Evolutionary conservation across 148 eudicot species (phyloP).

Genomic region (Vaccinium vitisidaea): DNA sequence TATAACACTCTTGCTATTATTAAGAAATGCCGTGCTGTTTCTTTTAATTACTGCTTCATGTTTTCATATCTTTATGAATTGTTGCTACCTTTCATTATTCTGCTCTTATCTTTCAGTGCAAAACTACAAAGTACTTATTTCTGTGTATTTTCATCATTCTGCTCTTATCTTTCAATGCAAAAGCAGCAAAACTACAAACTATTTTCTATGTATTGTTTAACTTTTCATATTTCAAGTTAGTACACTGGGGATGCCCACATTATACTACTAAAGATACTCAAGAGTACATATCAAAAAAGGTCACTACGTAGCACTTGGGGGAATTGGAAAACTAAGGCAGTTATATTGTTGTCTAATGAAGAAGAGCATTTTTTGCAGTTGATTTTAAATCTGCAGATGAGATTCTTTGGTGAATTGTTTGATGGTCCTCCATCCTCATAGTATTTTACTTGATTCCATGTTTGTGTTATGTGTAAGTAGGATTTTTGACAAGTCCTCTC

Average conservation of each 20-base stretch:
- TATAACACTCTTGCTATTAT: slow-evolving; percentile 15
- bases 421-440: background rate
- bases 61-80: background rate
- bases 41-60: background rate
- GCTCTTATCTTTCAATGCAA: no score
- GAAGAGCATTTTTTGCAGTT: background rate
- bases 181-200: background rate
- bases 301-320: background rate
- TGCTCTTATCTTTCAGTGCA: background rate
- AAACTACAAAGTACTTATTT: background rate
- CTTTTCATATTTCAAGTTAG: background rate
- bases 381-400: background rate
- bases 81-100: background rate
- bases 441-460: background rate
- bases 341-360: background rate
- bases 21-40: background rate
- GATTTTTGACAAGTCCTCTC: background rate
- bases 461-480: background rate
- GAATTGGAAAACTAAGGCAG: background rate
- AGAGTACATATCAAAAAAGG: background rate
- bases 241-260: background rate
- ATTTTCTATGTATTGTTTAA: background rate
- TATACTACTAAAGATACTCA: background rate
- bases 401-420: background rate
- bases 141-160: background rate